phyloP scores from a whole-genome alignment of 1,139 yeast genomes.

The Candida frijolesensis region DNA sequence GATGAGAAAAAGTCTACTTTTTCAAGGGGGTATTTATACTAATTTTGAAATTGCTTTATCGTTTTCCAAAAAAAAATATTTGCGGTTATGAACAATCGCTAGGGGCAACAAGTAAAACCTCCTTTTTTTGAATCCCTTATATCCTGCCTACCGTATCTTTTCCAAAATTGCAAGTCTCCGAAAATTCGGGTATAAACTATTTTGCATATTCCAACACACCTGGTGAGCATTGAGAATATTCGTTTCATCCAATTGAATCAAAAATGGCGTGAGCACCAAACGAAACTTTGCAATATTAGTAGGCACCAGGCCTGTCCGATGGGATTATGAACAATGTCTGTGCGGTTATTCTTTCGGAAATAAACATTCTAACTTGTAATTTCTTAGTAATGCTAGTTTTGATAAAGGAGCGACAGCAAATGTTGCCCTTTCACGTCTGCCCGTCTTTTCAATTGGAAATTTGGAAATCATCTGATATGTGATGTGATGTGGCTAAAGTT shows the following conservation, averaged over 20 bases:
- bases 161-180: too few relatives aligned
- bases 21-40: not conserved
- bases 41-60: not conserved
- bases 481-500: too few relatives aligned
- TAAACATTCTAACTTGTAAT: not conserved
- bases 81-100: not conserved
- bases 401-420: not conserved
- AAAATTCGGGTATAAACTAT: too few relatives aligned
- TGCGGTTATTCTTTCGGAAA: not conserved
- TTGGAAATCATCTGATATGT: too few relatives aligned
- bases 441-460: not conserved
- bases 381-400: not conserved
- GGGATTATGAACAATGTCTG: not conserved
- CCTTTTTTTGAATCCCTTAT: too few relatives aligned
- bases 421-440: not conserved
- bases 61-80: not conserved
- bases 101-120: too few relatives aligned
- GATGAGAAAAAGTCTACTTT: not conserved
- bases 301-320: not conserved
- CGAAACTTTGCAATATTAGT: not conserved
- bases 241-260: not conserved
- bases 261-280: not conserved
- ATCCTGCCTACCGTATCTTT: too few relatives aligned
- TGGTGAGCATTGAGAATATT: not conserved
- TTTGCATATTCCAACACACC: not conserved